Evolutionary conservation across 208 protist genomes (phyloP), one percentile per base, ranked within the genome.

Genomic region (Leishmania mexicana): DNA sequence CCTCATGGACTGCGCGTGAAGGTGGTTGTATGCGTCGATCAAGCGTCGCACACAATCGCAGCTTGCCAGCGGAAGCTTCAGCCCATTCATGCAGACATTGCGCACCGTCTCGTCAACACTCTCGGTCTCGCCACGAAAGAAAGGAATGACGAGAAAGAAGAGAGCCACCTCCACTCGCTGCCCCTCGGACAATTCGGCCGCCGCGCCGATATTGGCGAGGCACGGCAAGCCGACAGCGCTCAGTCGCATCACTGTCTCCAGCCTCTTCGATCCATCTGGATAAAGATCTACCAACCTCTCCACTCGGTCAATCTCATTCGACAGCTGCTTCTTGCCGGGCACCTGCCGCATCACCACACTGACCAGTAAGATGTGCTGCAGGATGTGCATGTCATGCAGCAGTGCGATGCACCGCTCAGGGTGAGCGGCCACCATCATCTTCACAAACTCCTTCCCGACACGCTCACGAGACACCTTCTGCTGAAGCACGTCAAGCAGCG

Each of bases 391-490:
- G 7, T 81, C 6, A 53, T 89, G 79, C 40, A 97, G 87, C 13
- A 95, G 53, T 8, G 90, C 85, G 11, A 96, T 81, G 86, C 92
- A 97, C 57, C 80, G 89, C 64, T 90, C 88, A 15, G 92, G 88
- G n/a, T 81, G 62, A 8, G 87, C 57, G 31, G 87, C 86, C 1
- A 85, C 81, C 58, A 96, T 76, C 95, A 97, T 97, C 83, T 97
- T 97, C 58, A 75, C 80, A 42, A 96, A 82, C 88, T 97, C 95
- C 78, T 93, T 97, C 13, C 95, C 93, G 49, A 96, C 86, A 53
- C 95, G 93, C 73, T 97, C 95, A 0, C 95, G 87, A 53, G 95
- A 97, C 15, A 97, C 95, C 68, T 97, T 97, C 40, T 83, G 73
- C n/a, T 81, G 83, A 42, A 97, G 80, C 74, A 90, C 85, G 1